Percentiles rank a stretch among this genome's conserved stretches.
phyloP scores from a whole-genome alignment of 331 rosid species.

The Erythrophleum ivorense region DNA sequence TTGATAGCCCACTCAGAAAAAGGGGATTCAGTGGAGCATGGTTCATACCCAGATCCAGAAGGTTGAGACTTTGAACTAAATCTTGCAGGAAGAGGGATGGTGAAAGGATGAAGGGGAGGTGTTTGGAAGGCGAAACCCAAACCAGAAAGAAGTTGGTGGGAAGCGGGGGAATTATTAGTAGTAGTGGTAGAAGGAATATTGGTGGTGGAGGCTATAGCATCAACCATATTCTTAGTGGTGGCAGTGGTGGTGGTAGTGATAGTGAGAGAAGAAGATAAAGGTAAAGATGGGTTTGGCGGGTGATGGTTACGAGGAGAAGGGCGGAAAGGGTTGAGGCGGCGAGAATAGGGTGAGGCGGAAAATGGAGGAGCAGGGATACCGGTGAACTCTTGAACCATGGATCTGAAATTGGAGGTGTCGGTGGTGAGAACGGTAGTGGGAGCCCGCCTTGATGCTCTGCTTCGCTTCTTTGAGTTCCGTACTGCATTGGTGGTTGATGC shows the following conservation, averaged over 20 bases:
- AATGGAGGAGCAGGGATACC: constrained; percentile 82
- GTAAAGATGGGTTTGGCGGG: constrained; percentile 32
- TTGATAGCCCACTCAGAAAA: constrained; percentile 4
- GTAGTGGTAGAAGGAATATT: background rate
- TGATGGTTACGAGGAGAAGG: constrained; percentile 54
- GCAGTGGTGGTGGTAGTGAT: background rate
- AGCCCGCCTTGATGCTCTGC: constrained; percentile 77
- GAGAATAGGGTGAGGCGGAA: constrained; percentile 50
- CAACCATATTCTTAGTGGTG: constrained; percentile 1
- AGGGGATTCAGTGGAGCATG: constrained; percentile 15
- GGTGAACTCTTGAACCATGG: constrained; percentile 90
- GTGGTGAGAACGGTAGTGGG: constrained; percentile 88
- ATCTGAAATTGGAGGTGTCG: constrained; percentile 81
- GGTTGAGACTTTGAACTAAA: constrained; percentile 45
- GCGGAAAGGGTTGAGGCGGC: constrained; percentile 62
- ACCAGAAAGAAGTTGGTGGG: constrained; percentile 36
- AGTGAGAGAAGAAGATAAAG: constrained; percentile 39
- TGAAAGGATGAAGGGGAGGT: constrained; percentile 27
- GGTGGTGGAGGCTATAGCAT: constrained; percentile 27
- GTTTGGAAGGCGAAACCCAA: constrained; percentile 44
- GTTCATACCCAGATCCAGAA: constrained; percentile 37
- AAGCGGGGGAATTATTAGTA: background rate
- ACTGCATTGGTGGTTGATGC: constrained; percentile 32
- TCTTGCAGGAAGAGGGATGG: constrained; percentile 28
- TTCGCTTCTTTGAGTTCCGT: constrained; percentile 65